Evolutionary conservation across 345 rosid genomes (phyloP).

Genomic region (Brassica carinata): DNA sequence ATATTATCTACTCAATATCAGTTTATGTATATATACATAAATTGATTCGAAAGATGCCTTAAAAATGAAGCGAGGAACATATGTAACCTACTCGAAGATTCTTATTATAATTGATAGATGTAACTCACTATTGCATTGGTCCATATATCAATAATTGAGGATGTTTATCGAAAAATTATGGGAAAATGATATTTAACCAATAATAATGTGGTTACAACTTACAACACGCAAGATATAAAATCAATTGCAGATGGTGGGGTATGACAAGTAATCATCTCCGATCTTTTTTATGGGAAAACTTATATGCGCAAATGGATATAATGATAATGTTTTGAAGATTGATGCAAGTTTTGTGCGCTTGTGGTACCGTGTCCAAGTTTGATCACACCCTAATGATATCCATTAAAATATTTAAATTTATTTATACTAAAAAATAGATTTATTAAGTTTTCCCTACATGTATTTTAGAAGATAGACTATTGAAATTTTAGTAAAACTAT

Average conservation of each 20-base stretch:
- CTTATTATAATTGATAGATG: constrained; percentile 1
- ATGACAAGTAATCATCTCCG: constrained; percentile 35
- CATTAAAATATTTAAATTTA: no score
- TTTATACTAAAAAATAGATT: no score
- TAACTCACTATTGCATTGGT: constrained; percentile 19
- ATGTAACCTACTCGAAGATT: constrained; percentile 13
- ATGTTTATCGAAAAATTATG: constrained; percentile 28
- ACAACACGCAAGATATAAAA: constrained; percentile 24
- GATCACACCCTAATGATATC: constrained; percentile 4
- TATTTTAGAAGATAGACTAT: neutral
- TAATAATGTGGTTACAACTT: constrained; percentile 33
- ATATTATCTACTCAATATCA: constrained; percentile 6
- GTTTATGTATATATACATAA: neutral
- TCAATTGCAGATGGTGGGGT: constrained; percentile 39
- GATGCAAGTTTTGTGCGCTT: constrained; percentile 33
- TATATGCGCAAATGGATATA: constrained; percentile 12
- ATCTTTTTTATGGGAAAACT: constrained; percentile 20
- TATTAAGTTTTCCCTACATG: no score
- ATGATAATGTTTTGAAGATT: constrained; percentile 30
- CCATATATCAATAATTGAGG: constrained; percentile 31
- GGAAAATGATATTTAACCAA: constrained; percentile 16
- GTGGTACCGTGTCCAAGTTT: constrained; percentile 32
- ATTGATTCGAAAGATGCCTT: constrained; percentile 21
- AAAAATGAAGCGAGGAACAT: constrained; percentile 23
- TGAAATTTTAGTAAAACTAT: neutral